phyloP scores from a whole-genome alignment of 495 filamentous ascomycete species.

The Collariella sp. region DNA sequence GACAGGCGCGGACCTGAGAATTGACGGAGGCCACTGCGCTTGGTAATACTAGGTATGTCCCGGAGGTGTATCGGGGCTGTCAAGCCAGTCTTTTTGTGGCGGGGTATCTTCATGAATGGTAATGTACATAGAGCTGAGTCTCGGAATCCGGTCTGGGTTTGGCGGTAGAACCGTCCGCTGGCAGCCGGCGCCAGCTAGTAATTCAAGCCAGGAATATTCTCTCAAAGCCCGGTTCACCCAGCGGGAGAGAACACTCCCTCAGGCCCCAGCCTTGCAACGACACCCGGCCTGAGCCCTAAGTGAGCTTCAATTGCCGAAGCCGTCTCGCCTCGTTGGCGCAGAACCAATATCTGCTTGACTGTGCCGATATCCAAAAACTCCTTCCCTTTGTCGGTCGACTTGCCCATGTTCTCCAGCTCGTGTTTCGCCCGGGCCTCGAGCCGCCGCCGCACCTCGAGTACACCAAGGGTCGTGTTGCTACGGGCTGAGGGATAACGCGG shows the following conservation, averaged over 20 bases:
- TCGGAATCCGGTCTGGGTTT: not conserved
- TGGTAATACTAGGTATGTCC: conserved; percentile 43
- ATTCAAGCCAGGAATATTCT: not conserved
- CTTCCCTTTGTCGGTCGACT: conserved; percentile 19
- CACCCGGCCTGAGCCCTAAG: conserved; percentile 32
- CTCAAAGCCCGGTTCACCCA: not conserved
- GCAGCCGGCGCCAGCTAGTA: not conserved
- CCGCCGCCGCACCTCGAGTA: conserved; percentile 31
- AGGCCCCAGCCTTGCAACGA: conserved; percentile 32
- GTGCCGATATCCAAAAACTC: conserved; percentile 36
- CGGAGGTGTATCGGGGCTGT: not conserved
- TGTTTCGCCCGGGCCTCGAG: conserved; percentile 30
- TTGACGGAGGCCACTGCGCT: conserved; percentile 73
- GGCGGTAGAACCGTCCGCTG: not conserved
- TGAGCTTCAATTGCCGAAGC: conserved; percentile 31
- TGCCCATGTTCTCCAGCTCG: conserved; percentile 31
- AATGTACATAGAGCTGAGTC: conserved; percentile 1
- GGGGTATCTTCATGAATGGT: conserved; percentile 2
- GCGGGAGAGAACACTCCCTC: conserved; percentile 21
- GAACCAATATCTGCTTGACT: conserved; percentile 28
- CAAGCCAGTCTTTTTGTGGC: not conserved
- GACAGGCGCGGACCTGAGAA: conserved; percentile 70
- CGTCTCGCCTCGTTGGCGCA: conserved; percentile 25
- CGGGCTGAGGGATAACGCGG: conserved; percentile 23
- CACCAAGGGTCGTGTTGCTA: conserved; percentile 34